A percentile compares a stretch with the other conserved stretches of the same genome.
Conservation (phyloP, 2,329 filamentous ascomycete species). For the Sporothrix inflata region DNA sequence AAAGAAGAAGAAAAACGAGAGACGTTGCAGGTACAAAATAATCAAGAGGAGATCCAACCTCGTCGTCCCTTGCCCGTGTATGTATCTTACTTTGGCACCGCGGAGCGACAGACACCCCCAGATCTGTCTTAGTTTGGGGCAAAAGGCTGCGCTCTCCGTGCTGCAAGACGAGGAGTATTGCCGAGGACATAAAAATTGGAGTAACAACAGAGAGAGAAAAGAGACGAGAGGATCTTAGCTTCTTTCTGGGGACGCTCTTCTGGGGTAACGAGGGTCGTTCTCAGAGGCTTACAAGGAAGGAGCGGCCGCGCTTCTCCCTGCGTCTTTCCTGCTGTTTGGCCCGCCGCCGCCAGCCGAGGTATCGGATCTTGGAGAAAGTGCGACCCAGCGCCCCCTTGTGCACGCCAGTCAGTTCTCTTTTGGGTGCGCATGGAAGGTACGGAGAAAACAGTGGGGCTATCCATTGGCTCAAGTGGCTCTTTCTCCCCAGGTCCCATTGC, state of each 20-base stretch:
- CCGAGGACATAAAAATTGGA: constrained; percentile 18
- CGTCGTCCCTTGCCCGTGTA: background rate
- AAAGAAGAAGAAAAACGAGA: background rate
- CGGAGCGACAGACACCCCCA: background rate
- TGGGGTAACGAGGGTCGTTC: background rate
- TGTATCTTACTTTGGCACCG: background rate
- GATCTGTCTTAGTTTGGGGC: constrained; percentile 5
- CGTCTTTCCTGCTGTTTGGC: background rate
- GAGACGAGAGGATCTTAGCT: background rate
- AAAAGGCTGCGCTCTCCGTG: background rate
- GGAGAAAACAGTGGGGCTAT: background rate
- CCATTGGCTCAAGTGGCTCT: background rate
- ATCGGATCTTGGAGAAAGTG: background rate
- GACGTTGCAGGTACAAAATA: constrained; percentile 2
- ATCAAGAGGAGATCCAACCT: background rate
- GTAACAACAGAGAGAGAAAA: background rate
- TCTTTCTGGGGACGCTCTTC: background rate
- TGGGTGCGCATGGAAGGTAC: background rate
- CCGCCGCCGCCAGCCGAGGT: constrained; percentile 26
- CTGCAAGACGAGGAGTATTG: background rate
- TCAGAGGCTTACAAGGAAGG: background rate
- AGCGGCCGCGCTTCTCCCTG: background rate
- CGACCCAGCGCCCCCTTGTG: background rate
- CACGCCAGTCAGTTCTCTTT: background rate
- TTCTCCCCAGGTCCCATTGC: background rate